Evolutionary conservation across 1,139 yeast species (phyloP), one percentile per base, ranked within the genome.

Genomic region (Hyphopichia burtonii): DNA sequence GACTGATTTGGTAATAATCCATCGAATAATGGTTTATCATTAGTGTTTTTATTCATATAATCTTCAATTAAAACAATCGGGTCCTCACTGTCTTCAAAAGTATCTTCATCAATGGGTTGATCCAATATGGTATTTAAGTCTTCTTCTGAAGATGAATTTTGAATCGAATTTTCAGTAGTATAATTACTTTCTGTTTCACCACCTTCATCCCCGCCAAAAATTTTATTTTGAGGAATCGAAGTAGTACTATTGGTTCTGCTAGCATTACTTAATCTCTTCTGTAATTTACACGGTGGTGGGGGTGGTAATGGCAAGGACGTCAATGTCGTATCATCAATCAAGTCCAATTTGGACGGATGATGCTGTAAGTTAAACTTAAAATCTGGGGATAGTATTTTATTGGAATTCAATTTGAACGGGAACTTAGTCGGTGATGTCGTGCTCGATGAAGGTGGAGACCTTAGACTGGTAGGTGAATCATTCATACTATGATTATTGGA

Each of bases 261-360:
- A 11, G 31, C 6, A 11, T 19, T 14, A 19, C 31, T 30, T 7
- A 18, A 11, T 10, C 33, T 23, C 3, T 20, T 18, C 9, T 27
- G 28, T 8, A 41, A 27, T 31, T 49, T 44, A 32, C 52, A 43
- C 34, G 52, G 62, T 25, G 68, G 65, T 2, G 84, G 86, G 1
- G 84, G 86, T 17, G 84, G 85, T 3, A 80, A 56, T 5, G 89
- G 89, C 48, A 83, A 75, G 2, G 89, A 82, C 0, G 91, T 84
- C 41, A 85, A 61, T 16, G 76, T 74, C 7, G 76, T 71, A 51
- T 73, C 79, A 54, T 85, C 89, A 5, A 84, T 68, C 43, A 83
- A 65, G 48, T 84, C 90, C 11, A 85, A 63, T 43, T 73, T 72
- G 1, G 90, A 83, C 14, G 56, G 83, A 80, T 58, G 58, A 37